A percentile compares a stretch with the other conserved stretches of the same genome.
Evolutionary conservation across 2,329 filamentous ascomycete genomes (phyloP).

Genomic region (Chrysosporium keratinophilum): DNA sequence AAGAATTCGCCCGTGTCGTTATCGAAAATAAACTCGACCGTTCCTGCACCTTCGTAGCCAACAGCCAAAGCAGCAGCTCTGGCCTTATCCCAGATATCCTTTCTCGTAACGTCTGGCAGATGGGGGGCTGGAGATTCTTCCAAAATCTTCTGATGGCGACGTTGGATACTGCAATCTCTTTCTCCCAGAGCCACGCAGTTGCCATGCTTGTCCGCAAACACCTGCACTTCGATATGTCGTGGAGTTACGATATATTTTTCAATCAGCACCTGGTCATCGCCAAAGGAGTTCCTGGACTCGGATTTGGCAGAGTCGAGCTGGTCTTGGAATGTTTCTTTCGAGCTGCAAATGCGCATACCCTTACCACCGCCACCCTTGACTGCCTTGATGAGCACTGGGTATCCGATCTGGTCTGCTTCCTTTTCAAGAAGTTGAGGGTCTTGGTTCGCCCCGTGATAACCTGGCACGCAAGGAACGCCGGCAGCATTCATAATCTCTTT

Average conservation of each 20-base stretch:
- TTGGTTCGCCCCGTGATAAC: constrained; percentile 85
- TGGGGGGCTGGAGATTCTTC: constrained; percentile 57
- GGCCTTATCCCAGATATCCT: constrained; percentile 57
- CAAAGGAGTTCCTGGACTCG: constrained; percentile 54
- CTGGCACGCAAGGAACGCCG: constrained; percentile 92
- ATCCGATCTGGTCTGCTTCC: constrained; percentile 62
- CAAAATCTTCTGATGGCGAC: constrained; percentile 56
- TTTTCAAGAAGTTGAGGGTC: constrained; percentile 50
- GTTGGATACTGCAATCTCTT: constrained; percentile 56
- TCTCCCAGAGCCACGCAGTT: constrained; percentile 56
- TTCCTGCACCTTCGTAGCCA: constrained; percentile 55
- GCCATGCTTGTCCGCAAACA: constrained; percentile 56
- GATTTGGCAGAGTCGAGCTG: constrained; percentile 55
- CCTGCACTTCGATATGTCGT: constrained; percentile 56
- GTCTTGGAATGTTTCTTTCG: constrained; percentile 48
- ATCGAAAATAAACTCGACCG: constrained; percentile 60
- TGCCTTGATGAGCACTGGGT: constrained; percentile 55
- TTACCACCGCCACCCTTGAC: constrained; percentile 59
- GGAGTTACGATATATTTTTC: constrained; percentile 60
- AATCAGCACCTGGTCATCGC: constrained; percentile 56
- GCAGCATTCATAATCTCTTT: constrained; percentile 96
- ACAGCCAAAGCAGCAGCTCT: constrained; percentile 53
- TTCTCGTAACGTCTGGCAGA: constrained; percentile 48
- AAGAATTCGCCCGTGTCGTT: constrained; percentile 57
- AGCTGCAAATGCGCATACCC: constrained; percentile 55